Conservation (phyloP, 495 filamentous ascomycete species). For the Chaetomidium leptoderma region DNA sequence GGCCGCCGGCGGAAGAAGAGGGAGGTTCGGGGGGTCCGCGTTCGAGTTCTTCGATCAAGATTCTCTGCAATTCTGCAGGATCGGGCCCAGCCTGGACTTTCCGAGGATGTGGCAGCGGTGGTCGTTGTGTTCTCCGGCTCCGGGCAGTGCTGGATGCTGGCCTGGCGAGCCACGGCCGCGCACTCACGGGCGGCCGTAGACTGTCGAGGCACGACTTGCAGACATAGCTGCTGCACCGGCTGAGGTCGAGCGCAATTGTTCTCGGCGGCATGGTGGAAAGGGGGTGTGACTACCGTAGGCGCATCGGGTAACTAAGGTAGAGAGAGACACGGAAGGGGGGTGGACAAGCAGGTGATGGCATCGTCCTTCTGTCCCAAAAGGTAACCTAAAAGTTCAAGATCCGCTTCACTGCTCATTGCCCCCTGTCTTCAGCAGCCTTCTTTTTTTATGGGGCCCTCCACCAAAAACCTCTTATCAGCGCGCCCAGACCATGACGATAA, state of each 20-base stretch:
- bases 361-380: not conserved
- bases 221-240: slow-evolving; percentile 31
- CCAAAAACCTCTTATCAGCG: slow-evolving; percentile 27
- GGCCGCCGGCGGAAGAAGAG: not conserved
- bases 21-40: slow-evolving; percentile 9
- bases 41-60: slow-evolving; percentile 15
- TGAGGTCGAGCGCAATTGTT: slow-evolving; percentile 25
- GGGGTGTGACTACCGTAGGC: not conserved
- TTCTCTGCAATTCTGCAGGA: slow-evolving; percentile 7
- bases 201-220: slow-evolving; percentile 34
- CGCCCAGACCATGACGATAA: slow-evolving; percentile 21
- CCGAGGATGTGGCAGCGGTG: not conserved
- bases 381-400: not conserved
- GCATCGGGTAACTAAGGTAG: not conserved
- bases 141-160: slow-evolving; percentile 19
- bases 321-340: not conserved
- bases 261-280: slow-evolving; percentile 30
- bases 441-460: slow-evolving; percentile 23
- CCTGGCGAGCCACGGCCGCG: slow-evolving; percentile 25
- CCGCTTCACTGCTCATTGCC: not conserved
- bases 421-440: not conserved
- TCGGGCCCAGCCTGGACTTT: slow-evolving; percentile 3
- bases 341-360: not conserved
- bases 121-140: slow-evolving; percentile 4
- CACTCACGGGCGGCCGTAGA: slow-evolving; percentile 19